Conservation (phyloP, 2,329 filamentous ascomycete genomes). For the Diplodia corticola region DNA sequence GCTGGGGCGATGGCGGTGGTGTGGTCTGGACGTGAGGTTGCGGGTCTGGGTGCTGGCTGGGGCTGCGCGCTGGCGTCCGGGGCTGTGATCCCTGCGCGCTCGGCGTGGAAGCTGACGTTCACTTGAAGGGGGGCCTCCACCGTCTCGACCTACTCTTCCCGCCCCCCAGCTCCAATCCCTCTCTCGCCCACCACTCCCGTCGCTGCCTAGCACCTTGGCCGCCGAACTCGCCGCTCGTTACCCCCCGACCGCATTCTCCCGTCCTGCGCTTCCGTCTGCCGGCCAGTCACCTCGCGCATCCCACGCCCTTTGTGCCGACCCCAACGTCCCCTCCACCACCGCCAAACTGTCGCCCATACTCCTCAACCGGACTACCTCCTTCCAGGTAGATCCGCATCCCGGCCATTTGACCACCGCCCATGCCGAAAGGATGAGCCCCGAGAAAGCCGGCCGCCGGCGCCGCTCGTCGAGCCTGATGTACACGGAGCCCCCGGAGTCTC, state of each 20-base stretch:
- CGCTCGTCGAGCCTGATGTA: constrained; percentile 98
- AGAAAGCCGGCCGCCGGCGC: constrained; percentile 73
- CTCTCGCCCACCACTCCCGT: background rate
- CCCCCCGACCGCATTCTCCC: background rate
- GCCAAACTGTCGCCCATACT: constrained; percentile 95
- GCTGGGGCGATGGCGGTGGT: background rate
- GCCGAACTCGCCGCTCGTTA: constrained; percentile 15
- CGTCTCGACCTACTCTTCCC: background rate
- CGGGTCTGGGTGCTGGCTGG: background rate
- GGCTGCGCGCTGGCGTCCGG: background rate
- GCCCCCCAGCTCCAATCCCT: background rate
- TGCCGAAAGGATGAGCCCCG: constrained; percentile 37
- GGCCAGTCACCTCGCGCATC: constrained; percentile 13
- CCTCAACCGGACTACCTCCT: constrained; percentile 74
- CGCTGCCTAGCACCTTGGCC: background rate
- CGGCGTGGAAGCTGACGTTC: constrained; percentile 11
- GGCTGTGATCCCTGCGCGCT: constrained; percentile 13
- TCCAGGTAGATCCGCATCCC: constrained; percentile 73
- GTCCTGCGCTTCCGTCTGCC: constrained; percentile 12
- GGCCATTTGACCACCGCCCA: constrained; percentile 34
- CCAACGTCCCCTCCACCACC: constrained; percentile 59
- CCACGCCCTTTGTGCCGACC: constrained; percentile 21
- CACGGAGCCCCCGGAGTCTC: constrained; percentile 91
- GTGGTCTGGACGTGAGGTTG: background rate
- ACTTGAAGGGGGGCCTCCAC: constrained; percentile 6